Base-by-base conservation (phyloP, 225 moss, liverwort and hornwort species). In the Straminergon stramineum region DNA sequence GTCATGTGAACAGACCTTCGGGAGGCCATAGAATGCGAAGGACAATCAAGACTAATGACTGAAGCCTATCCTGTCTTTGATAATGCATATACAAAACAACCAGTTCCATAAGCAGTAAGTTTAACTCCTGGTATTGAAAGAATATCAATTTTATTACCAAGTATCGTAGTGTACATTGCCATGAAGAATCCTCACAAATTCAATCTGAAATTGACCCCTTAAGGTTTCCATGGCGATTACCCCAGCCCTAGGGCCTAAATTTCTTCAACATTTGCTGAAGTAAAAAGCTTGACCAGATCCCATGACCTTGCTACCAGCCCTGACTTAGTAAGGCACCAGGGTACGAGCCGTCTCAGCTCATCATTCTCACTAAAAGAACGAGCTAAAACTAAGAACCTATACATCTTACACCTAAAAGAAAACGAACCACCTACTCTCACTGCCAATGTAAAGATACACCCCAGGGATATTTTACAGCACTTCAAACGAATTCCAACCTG, bases 131-230 rank as follows among this genome's bases (percentile, higher is more conserved):
- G 48, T 84, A 51, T 39, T 65, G 58, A 73, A 87, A 85, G 87
- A 85, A 32, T 63, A 30, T 60, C 19, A 51, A 66, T 84, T 89
- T 87, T 87, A 92, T 90, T 92, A 88, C 45, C 53, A 90, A 85
- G n/a, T 68, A 82, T 32, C 39, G 17, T 80, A 77, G 71, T 55
- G 82, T 90, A 92, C 90, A 92, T 55, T 71, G 85, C 85, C 69
- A 85, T 68, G 70, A 35, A 70, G 30, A 41, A 70, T 71, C 41
- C 85, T 85, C 85, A 70, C 84, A 71, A 57, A 85, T 71, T 55
- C 56, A 85, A 85, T 37, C 85, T 71, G 85, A 71, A 55, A 69
- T n/a, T 84, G 53, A 68, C 20, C 53, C 51, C 35, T 65, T 23
- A 8, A 23, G 51, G 66, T 35, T 83, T 66, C 65, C 52, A 68